Percentiles rank a stretch among this genome's conserved stretches.
These are phyloP conservation scores for Aspergillus diversus DNA, from an alignment of 495 filamentous ascomycete species.

Conservation along the genomic window DNA sequence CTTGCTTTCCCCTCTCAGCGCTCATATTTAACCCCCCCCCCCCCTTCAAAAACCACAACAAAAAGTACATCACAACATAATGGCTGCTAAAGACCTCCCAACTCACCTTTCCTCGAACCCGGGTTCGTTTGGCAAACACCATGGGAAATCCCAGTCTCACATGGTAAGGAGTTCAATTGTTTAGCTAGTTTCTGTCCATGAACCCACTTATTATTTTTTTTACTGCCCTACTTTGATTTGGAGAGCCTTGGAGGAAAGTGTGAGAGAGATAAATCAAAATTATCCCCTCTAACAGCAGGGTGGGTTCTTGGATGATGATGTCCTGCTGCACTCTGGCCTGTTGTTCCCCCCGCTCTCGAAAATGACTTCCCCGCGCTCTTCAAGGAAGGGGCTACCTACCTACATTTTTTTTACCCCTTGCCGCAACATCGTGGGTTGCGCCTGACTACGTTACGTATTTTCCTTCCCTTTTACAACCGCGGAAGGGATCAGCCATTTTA, in stretches of 20 bases:
- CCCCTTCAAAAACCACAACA: background rate
- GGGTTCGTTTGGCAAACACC: conserved; percentile 72
- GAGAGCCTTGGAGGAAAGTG: too few species aligned
- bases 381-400: background rate
- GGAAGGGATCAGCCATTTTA: too few species aligned
- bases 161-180: conserved; percentile 69
- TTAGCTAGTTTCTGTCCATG: background rate
- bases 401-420: background rate
- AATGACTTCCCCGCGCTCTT: background rate
- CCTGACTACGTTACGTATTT: too few species aligned
- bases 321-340: too few species aligned
- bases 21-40: conserved; percentile 15
- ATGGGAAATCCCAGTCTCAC: conserved; percentile 93
- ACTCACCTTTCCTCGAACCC: conserved; percentile 67
- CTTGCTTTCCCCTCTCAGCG: background rate
- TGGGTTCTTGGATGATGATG: too few species aligned
- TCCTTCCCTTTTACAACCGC: too few species aligned
- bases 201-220: too few species aligned
- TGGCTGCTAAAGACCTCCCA: conserved; percentile 75
- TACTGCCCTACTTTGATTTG: too few species aligned
- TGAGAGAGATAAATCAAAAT: too few species aligned
- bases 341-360: background rate
- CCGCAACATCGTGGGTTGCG: too few species aligned
- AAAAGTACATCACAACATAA: conserved; percentile 42
- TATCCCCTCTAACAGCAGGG: too few species aligned